Evolutionary conservation across 768 basidiomycete genomes (phyloP).

Genomic region (Agaricus blazei): DNA sequence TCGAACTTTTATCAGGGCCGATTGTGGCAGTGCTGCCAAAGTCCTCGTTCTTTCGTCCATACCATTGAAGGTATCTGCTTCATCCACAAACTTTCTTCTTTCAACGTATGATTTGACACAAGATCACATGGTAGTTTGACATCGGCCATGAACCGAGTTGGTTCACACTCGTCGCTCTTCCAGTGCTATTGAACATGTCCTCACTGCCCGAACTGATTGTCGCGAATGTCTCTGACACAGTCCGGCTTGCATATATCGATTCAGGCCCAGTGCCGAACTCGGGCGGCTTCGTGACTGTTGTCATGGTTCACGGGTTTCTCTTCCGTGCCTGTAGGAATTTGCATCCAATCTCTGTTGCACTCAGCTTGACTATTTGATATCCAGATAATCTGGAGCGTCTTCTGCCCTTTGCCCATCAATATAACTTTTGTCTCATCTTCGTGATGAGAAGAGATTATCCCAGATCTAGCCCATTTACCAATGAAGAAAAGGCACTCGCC

Average conservation of each 20-base stretch:
- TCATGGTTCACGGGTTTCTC: neutral
- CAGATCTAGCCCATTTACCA: neutral
- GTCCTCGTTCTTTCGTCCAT: no score
- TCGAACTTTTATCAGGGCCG: no score
- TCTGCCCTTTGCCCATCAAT: neutral
- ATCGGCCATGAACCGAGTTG: no score
- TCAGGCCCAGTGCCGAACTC: conserved; percentile 2
- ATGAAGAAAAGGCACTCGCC: neutral
- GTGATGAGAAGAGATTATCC: conserved; percentile 1
- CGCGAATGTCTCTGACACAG: neutral
- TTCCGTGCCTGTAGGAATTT: conserved; percentile 1
- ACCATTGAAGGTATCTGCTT: no score
- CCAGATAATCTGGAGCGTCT: neutral
- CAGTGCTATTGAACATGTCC: no score
- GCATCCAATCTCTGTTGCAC: no score
- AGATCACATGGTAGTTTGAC: no score
- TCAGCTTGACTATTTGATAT: neutral
- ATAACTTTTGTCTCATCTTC: neutral
- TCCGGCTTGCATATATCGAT: neutral
- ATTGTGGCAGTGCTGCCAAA: no score
- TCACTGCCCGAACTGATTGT: neutral
- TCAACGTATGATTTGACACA: no score
- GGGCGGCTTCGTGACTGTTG: neutral
- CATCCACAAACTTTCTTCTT: no score
- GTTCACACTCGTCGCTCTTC: no score